Evolutionary conservation across 768 basidiomycete species (phyloP).

Genomic region (Mycena chlorophos): DNA sequence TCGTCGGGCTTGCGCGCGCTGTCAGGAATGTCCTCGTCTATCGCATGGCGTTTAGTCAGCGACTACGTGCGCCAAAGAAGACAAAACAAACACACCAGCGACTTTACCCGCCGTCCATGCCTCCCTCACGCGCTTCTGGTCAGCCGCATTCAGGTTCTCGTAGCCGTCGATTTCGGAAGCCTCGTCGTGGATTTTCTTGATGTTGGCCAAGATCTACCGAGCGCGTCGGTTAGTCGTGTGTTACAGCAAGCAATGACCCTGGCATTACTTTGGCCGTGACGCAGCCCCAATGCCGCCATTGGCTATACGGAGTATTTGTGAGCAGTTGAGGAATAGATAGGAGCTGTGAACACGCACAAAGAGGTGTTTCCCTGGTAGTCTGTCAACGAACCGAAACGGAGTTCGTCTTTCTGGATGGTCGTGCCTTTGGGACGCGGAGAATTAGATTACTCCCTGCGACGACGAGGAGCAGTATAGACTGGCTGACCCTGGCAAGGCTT

Average conservation of each 20-base stretch:
- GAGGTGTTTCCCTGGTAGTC: slow-evolving; percentile 69
- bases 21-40: slow-evolving; percentile 75
- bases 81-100: slow-evolving; percentile 35
- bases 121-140: slow-evolving; percentile 66
- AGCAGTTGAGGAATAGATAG: background rate
- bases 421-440: slow-evolving; percentile 49
- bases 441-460: slow-evolving; percentile 11
- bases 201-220: slow-evolving; percentile 61
- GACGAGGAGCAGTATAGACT: background rate
- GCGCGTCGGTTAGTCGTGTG: background rate
- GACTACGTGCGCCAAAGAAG: background rate
- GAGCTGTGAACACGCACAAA: slow-evolving; percentile 49
- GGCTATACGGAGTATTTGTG: slow-evolving; percentile 35
- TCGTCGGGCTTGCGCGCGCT: slow-evolving; percentile 57
- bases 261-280: slow-evolving; percentile 49
- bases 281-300: slow-evolving; percentile 94
- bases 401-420: slow-evolving; percentile 64
- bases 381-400: slow-evolving; percentile 74
- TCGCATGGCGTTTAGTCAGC: background rate
- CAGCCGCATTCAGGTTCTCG: slow-evolving; percentile 67
- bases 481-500: slow-evolving; percentile 72
- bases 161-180: slow-evolving; percentile 82
- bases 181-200: slow-evolving; percentile 60
- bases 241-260: background rate
- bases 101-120: slow-evolving; percentile 81